Conservation (phyloP, 2,329 filamentous ascomycete species). For the Thielaviopsis cerberus region DNA sequence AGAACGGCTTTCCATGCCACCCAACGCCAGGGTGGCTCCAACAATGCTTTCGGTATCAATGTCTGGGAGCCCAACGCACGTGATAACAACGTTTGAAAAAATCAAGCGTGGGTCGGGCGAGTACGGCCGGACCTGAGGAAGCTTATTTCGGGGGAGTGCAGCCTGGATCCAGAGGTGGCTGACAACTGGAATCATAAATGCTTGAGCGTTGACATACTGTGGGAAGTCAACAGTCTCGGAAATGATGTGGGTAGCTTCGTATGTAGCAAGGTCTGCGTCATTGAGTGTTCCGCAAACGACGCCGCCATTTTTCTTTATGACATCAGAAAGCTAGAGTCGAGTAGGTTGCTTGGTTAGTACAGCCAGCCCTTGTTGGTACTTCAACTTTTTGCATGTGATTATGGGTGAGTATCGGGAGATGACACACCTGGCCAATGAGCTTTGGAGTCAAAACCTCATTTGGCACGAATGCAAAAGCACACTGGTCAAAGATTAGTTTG, state of each 20-base stretch:
- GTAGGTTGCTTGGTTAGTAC: not conserved
- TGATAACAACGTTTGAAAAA: constrained; percentile 67
- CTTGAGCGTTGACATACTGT: constrained; percentile 58
- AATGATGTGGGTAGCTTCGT: constrained; percentile 35
- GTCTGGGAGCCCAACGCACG: constrained; percentile 65
- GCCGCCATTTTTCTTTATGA: constrained; percentile 32
- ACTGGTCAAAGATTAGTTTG: constrained; percentile 24
- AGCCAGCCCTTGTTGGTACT: not conserved
- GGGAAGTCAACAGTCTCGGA: constrained; percentile 75
- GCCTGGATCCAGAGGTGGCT: constrained; percentile 61
- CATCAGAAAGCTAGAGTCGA: constrained; percentile 22
- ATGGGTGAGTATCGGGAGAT: not conserved
- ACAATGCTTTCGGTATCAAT: constrained; percentile 84
- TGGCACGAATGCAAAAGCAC: constrained; percentile 28
- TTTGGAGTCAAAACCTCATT: constrained; percentile 23
- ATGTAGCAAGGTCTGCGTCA: constrained; percentile 30
- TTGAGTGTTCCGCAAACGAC: constrained; percentile 27
- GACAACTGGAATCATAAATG: constrained; percentile 67
- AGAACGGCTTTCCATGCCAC: constrained; percentile 58
- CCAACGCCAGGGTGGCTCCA: constrained; percentile 74
- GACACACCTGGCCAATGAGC: constrained; percentile 23
- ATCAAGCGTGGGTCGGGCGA: constrained; percentile 84
- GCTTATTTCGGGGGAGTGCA: constrained; percentile 50
- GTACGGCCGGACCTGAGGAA: constrained; percentile 62
- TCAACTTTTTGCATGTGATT: not conserved